Base-by-base conservation (phyloP, 139 green algal species). In the Picocystis salinarum region DNA sequence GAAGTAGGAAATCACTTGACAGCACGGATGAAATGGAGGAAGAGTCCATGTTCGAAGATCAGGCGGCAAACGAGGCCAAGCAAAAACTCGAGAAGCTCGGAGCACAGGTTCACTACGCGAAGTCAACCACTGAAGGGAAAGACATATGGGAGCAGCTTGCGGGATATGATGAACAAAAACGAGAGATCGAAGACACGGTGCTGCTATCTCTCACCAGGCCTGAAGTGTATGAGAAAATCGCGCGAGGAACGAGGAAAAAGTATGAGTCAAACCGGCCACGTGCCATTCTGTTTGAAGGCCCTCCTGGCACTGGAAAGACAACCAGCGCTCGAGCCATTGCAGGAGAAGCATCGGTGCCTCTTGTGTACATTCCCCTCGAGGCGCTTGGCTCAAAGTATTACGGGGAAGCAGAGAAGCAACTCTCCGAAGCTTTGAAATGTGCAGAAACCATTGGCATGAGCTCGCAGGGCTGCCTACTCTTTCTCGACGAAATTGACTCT, bases 301-400 rank as follows among this genome's bases (percentile, higher is more conserved):
- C 81, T 13, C 53, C 52, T 48, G 79, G 77, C 28, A 74, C 73
- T 25, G 82, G 83, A 39, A 93, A 93, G 61, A 93, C 80, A 30
- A 91, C 70, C 7, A 74, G 46, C 12, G 83, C 80, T 0, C 66
- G 78, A 15, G 60, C 85, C 27, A 75, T 90, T 42, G 65, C 63
- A 26, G 59, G 31, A 10, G 26, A 23, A 46, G 75, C 76, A 4
- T 53, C 59, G 1, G 72, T 91, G 27, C 73, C 76, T 2, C 58
- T 95, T 27, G 71, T 94, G 42, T 94, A 95, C 48, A 62, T 95
- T 9, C 84, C 84, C 5, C 58, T 95, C 11, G 84, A 95, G 60
- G 54, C 60, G 0, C 45, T 90, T 0, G 56, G 58, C 15, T 66
- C 34, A 37, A 91, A 88, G 66, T 90, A 71, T 60, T 93, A 93